A percentile compares a stretch with the other conserved stretches of the same genome.
Evolutionary conservation across 2,329 filamentous ascomycete species (phyloP).

Genomic region (Xylariaceae sp.): DNA sequence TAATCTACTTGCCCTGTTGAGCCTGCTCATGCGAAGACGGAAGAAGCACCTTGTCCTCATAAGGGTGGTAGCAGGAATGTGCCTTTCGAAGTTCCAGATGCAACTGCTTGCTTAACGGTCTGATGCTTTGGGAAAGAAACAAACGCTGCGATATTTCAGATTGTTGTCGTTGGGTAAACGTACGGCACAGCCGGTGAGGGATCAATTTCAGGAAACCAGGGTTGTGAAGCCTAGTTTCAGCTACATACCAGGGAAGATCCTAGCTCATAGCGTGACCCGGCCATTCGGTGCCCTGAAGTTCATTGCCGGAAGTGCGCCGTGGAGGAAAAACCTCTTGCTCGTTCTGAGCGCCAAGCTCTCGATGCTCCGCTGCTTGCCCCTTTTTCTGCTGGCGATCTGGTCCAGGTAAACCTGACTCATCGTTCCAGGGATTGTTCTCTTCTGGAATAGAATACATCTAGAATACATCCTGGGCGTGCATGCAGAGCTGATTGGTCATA

Average conservation of each 20-base stretch:
- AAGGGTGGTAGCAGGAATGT: not conserved
- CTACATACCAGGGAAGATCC: constrained; percentile 26
- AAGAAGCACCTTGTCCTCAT: not conserved
- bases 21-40: not conserved
- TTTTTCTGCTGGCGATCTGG: constrained; percentile 11
- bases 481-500: constrained; percentile 28
- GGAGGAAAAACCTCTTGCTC: constrained; percentile 24
- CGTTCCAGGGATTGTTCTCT: constrained; percentile 24
- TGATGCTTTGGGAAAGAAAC: constrained; percentile 15
- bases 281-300: constrained; percentile 26
- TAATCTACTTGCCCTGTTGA: not conserved
- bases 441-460: constrained; percentile 18
- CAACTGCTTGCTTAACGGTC: not conserved
- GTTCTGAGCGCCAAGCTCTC: constrained; percentile 25
- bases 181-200: constrained; percentile 17
- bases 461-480: constrained; percentile 21
- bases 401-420: constrained; percentile 24
- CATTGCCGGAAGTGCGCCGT: constrained; percentile 30
- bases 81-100: not conserved
- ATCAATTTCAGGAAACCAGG: constrained; percentile 17
- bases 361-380: constrained; percentile 21
- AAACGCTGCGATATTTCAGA: constrained; percentile 10
- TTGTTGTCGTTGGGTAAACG: constrained; percentile 3
- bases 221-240: constrained; percentile 24
- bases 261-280: constrained; percentile 20